phyloP scores from a whole-genome alignment of 1,284 basidiomycete species.

The Tremellales sp. region DNA sequence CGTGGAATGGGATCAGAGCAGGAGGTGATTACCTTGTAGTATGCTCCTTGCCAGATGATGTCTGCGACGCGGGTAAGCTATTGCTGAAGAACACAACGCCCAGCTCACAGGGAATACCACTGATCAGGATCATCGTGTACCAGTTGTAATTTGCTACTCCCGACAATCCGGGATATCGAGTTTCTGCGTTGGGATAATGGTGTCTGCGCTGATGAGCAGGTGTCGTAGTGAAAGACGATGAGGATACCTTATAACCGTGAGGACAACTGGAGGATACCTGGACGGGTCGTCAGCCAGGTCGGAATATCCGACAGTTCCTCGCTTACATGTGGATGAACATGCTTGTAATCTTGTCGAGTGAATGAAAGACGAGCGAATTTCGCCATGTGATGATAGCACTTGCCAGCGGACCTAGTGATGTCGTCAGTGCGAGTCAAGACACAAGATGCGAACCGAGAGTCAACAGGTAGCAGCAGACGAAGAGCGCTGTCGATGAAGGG shows the following conservation, averaged over 20 bases:
- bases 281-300: neutral
- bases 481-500: slow-evolving; percentile 66
- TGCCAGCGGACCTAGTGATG: slow-evolving; percentile 64
- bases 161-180: slow-evolving; percentile 74
- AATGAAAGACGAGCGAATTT: slow-evolving; percentile 92
- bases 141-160: slow-evolving; percentile 48
- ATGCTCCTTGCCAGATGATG: slow-evolving; percentile 78
- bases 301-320: neutral
- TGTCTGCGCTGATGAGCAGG: slow-evolving; percentile 22
- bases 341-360: slow-evolving; percentile 86
- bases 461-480: slow-evolving; percentile 81
- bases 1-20: slow-evolving; percentile 1
- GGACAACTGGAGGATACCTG: slow-evolving; percentile 67
- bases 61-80: slow-evolving; percentile 53
- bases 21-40: slow-evolving; percentile 66
- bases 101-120: slow-evolving; percentile 44
- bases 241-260: slow-evolving; percentile 78
- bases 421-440: neutral
- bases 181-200: slow-evolving; percentile 43
- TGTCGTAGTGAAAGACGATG: neutral
- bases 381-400: slow-evolving; percentile 94
- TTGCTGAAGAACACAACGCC: neutral
- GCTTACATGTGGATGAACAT: slow-evolving; percentile 78
- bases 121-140: slow-evolving; percentile 45
- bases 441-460: slow-evolving; percentile 58